A percentile compares a stretch with the other conserved stretches of the same genome.
These are phyloP conservation scores for Bertia moriformis DNA, from an alignment of 2,329 filamentous ascomycete genomes.

Conservation along the genomic window DNA sequence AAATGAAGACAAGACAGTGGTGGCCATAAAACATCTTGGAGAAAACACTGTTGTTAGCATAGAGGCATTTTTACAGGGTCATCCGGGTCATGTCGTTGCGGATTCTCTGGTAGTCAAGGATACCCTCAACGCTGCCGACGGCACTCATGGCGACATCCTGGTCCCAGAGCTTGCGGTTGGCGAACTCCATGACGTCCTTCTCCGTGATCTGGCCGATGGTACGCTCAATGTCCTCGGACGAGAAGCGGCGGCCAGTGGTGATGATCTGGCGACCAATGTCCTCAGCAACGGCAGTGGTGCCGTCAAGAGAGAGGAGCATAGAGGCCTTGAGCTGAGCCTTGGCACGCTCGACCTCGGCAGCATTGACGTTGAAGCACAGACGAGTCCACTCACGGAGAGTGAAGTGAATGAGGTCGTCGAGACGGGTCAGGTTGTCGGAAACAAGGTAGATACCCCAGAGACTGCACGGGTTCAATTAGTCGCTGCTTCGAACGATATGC, in stretches of 20 bases:
- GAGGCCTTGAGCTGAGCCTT: constrained; percentile 99
- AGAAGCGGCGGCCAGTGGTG: constrained; percentile 85
- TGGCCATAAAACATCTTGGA: too few relatives aligned
- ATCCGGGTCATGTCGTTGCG: constrained; percentile 81
- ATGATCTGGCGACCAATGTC: constrained; percentile 98
- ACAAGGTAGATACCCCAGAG: constrained; percentile 99
- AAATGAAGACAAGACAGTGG: neutral
- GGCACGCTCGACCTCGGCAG: constrained; percentile 89
- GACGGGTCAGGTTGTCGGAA: constrained; percentile 69
- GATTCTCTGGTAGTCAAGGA: constrained; percentile 64
- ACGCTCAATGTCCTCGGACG: constrained; percentile 85
- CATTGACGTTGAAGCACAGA: constrained; percentile 72
- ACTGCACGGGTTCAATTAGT: constrained; percentile 42
- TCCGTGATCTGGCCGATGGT: constrained; percentile 77
- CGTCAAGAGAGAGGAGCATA: constrained; percentile 90
- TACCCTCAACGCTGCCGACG: constrained; percentile 80
- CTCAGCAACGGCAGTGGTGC: constrained; percentile 91
- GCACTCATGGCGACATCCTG: constrained; percentile 88
- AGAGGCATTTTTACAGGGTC: constrained; percentile 23
- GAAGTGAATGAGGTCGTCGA: constrained; percentile 97
- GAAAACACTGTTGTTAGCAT: too few relatives aligned
- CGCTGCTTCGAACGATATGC: constrained; percentile 16
- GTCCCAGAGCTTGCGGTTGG: constrained; percentile 91
- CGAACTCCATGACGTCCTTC: constrained; percentile 95
- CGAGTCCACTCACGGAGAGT: constrained; percentile 96